Percentiles rank a stretch among this genome's conserved stretches.
These are phyloP conservation scores for Pneumocystis jirovecii DNA, from an alignment of 1,139 yeast species.

Conservation along the genomic window DNA sequence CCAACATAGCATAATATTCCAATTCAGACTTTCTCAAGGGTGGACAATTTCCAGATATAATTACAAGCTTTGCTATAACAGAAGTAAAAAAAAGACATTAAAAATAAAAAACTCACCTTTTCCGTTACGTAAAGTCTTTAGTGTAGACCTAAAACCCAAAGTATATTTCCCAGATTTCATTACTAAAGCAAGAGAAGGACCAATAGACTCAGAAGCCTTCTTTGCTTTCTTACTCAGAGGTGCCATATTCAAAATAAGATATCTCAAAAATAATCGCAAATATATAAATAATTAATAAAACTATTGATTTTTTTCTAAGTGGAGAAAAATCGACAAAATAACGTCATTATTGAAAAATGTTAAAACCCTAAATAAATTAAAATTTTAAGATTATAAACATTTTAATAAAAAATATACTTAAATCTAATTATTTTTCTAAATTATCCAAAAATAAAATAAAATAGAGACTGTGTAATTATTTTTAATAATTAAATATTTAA, in stretches of 20 bases:
- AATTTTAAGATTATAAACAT: background rate
- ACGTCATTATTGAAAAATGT: background rate
- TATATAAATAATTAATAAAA: background rate
- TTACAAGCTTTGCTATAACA: constrained; percentile 66
- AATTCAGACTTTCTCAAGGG: constrained; percentile 99
- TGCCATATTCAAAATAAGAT: constrained; percentile 16
- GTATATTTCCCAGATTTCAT: constrained; percentile 99
- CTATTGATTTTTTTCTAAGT: background rate
- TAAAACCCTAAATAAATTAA: background rate
- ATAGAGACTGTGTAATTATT: background rate
- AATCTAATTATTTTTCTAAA: background rate
- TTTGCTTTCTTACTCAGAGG: constrained; percentile 35
- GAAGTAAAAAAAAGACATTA: constrained; percentile 1
- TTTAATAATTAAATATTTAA: background rate
- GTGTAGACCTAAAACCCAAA: constrained; percentile 98
- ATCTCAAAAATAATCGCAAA: background rate
- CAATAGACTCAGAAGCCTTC: constrained; percentile 85
- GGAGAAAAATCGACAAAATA: background rate
- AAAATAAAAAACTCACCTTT: constrained; percentile 29
- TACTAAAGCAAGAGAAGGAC: constrained; percentile 95
- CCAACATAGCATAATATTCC: constrained; percentile 99
- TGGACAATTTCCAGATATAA: constrained; percentile 99
- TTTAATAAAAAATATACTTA: too few relatives aligned
- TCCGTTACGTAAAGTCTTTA: constrained; percentile 89
- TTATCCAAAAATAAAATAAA: background rate